Evolutionary conservation across 2,329 filamentous ascomycete genomes (phyloP).

Genomic region (Clarireedia paspali): DNA sequence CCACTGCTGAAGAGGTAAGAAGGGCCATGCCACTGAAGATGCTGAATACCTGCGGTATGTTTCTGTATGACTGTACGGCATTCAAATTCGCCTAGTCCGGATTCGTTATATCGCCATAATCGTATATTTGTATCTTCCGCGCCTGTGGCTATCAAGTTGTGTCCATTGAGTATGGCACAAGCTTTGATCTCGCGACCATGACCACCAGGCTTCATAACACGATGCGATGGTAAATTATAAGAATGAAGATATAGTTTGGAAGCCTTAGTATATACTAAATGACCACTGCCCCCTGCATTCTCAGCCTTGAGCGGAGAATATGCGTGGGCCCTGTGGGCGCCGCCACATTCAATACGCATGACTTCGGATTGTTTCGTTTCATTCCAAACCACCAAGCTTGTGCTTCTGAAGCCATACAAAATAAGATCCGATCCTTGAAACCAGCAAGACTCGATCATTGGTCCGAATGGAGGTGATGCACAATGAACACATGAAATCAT

Average conservation of each 20-base stretch:
- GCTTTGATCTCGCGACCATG: conserved; percentile 84
- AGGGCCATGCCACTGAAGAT: conserved; percentile 55
- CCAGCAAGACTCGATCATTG: conserved; percentile 67
- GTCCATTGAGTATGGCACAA: conserved; percentile 38
- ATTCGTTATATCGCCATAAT: conserved; percentile 48
- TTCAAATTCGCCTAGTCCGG: conserved; percentile 6
- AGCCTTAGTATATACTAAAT: conserved; percentile 70
- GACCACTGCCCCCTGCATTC: conserved; percentile 32
- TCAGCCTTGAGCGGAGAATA: conserved; percentile 30
- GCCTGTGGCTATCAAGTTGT: conserved; percentile 53
- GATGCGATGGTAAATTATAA: conserved; percentile 34
- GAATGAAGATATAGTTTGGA: conserved; percentile 40
- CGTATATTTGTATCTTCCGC: conserved; percentile 69
- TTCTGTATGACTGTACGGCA: conserved; percentile 59
- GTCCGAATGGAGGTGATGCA: conserved; percentile 61
- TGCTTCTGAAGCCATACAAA: conserved; percentile 74
- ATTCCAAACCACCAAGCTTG: conserved; percentile 76
- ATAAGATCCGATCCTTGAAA: conserved; percentile 53
- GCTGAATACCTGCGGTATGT: conserved; percentile 77
- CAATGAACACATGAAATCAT: conserved; percentile 50
- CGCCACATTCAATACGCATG: conserved; percentile 71
- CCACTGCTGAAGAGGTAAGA: conserved; percentile 74
- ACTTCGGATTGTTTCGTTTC: conserved; percentile 62
- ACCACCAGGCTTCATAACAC: conserved; percentile 55
- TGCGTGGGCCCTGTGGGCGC: conserved; percentile 71